Conservation (phyloP, 768 basidiomycete genomes). For the Tricholoma sp. region DNA sequence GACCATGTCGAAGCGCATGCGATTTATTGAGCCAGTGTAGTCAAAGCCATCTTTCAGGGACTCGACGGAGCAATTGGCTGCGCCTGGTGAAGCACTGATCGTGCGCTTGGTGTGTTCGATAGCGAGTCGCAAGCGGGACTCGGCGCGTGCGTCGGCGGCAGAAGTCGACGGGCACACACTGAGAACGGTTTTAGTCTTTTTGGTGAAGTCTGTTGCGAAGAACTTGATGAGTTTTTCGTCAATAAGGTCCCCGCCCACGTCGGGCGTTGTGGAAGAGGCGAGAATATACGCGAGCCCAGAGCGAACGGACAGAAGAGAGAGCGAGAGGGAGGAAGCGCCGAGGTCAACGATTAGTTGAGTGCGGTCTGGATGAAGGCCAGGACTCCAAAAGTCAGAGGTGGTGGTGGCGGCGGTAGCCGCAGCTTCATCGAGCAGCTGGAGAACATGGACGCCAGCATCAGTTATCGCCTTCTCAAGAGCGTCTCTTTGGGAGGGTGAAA, state of each 20-base stretch:
- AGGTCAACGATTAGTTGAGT: slow-evolving; percentile 80
- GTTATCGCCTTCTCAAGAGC: slow-evolving; percentile 72
- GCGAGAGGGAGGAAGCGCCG: slow-evolving; percentile 65
- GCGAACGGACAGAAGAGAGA: slow-evolving; percentile 68
- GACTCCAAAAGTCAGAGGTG: slow-evolving; percentile 39
- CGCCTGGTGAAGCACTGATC: slow-evolving; percentile 78
- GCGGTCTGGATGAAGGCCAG: slow-evolving; percentile 49
- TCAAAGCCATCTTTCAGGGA: slow-evolving; percentile 92
- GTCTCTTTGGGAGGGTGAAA: slow-evolving; percentile 58
- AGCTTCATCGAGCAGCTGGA: slow-evolving; percentile 85
- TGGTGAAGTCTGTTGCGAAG: slow-evolving; percentile 94
- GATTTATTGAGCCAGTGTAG: slow-evolving; percentile 56
- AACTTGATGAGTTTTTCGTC: slow-evolving; percentile 82
- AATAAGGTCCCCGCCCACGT: slow-evolving; percentile 64
- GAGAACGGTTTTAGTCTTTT: slow-evolving; percentile 83
- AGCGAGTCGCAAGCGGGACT: slow-evolving; percentile 89
- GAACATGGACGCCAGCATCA: slow-evolving; percentile 76
- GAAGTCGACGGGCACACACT: slow-evolving; percentile 56
- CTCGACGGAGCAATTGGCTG: slow-evolving; percentile 90
- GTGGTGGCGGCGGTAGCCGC: slow-evolving; percentile 68
- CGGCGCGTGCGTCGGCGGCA: slow-evolving; percentile 70
- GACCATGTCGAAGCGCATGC: slow-evolving; percentile 60
- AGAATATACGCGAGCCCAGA: slow-evolving; percentile 69
- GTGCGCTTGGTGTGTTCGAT: slow-evolving; percentile 95
- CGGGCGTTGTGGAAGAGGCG: slow-evolving; percentile 41